These are phyloP conservation scores for Xylaria sp. DNA, from an alignment of 2,329 filamentous ascomycete genomes.

Conservation along the genomic window DNA sequence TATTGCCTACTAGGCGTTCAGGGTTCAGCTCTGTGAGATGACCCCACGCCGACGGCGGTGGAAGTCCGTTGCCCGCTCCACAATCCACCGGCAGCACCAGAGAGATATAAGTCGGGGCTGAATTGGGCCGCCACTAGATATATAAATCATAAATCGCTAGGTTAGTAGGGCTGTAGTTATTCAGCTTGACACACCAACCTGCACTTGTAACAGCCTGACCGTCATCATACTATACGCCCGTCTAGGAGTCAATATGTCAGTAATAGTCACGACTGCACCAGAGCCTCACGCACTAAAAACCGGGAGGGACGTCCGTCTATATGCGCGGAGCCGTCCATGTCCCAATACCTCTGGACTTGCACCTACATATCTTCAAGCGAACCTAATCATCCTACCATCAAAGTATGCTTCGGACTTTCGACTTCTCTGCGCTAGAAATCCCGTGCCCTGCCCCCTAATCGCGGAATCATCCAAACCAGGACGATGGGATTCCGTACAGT, in stretches of 20 bases:
- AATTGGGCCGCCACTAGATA: not conserved
- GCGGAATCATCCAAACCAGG: conserved; percentile 62
- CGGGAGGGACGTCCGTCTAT: conserved; percentile 56
- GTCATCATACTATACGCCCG: not conserved
- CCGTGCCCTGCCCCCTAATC: conserved; percentile 71
- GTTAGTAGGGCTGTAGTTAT: not conserved
- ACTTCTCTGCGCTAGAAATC: conserved; percentile 68
- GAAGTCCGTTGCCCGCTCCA: conserved; percentile 37
- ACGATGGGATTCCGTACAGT: conserved; percentile 54
- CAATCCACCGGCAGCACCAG: conserved; percentile 14
- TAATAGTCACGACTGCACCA: conserved; percentile 22
- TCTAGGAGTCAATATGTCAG: conserved; percentile 19
- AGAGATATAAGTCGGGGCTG: conserved; percentile 7
- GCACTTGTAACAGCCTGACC: not conserved
- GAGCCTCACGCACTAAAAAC: conserved; percentile 41
- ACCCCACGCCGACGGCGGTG: conserved; percentile 33
- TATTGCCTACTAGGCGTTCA: conserved; percentile 12
- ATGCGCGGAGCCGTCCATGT: conserved; percentile 56
- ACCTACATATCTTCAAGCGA: conserved; percentile 68
- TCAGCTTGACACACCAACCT: not conserved
- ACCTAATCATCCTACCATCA: conserved; percentile 69
- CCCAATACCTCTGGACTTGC: conserved; percentile 65
- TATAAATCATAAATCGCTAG: too few relatives aligned
- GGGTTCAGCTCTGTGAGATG: conserved; percentile 30
- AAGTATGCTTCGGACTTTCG: conserved; percentile 68